Percentiles rank a stretch among this genome's conserved stretches.
Conservation (phyloP, 306 rosid genomes). For the Macrotyloma uniflorum region DNA sequence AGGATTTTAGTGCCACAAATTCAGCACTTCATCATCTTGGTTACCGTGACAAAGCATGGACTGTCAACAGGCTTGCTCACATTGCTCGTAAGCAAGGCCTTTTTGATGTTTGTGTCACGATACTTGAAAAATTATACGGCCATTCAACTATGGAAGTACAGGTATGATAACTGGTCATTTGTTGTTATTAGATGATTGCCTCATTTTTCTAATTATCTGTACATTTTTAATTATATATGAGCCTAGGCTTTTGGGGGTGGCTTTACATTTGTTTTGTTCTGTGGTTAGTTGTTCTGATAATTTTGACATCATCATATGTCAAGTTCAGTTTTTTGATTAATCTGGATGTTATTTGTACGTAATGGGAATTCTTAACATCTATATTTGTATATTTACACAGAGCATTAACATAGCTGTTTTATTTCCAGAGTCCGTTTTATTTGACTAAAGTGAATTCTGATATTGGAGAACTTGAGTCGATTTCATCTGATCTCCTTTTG, state of each 20-base stretch:
- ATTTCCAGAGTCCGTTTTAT: conserved; percentile 25
- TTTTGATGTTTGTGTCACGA: conserved; percentile 85
- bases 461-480: conserved; percentile 14
- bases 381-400: not conserved
- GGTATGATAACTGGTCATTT: conserved; percentile 53
- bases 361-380: not conserved
- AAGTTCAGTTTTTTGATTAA: conserved; percentile 20
- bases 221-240: conserved; percentile 17
- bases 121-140: conserved; percentile 95
- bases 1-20: conserved; percentile 78
- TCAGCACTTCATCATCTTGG: conserved; percentile 97
- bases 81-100: conserved; percentile 97
- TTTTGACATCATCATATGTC: not conserved
- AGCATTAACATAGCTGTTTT: conserved; percentile 4
- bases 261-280: conserved; percentile 15
- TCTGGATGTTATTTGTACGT: conserved; percentile 3
- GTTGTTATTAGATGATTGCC: conserved; percentile 25
- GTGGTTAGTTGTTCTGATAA: not conserved
- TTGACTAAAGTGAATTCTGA: conserved; percentile 7
- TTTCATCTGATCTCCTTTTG: conserved; percentile 44
- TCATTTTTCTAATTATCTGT: conserved; percentile 29
- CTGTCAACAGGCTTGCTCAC: conserved; percentile 95
- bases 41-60: conserved; percentile 99
- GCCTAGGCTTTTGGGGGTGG: conserved; percentile 16
- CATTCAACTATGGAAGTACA: conserved; percentile 99